Evolutionary conservation across 495 filamentous ascomycete genomes (phyloP).

Genomic region (Sphaerosporella brunnea): DNA sequence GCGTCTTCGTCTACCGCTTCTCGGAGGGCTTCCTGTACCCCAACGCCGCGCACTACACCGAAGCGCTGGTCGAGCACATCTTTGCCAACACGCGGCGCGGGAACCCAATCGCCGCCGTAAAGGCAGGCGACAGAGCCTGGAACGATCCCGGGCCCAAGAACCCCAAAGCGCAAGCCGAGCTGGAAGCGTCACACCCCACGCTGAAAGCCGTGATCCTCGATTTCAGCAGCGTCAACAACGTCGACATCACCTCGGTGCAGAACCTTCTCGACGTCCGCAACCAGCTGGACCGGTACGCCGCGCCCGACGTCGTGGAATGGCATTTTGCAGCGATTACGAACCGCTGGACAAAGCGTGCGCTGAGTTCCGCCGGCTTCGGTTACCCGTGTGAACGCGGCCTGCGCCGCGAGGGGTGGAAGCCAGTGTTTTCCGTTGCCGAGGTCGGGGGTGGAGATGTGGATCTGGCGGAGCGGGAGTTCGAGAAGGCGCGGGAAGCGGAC

Average conservation of each 20-base stretch:
- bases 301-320: conserved; percentile 80
- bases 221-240: conserved; percentile 89
- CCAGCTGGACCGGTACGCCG: conserved; percentile 76
- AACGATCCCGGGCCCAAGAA: conserved; percentile 70
- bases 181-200: conserved; percentile 43
- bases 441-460: conserved; percentile 46
- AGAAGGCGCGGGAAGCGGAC: conserved; percentile 22
- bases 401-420: conserved; percentile 59
- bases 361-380: conserved; percentile 84
- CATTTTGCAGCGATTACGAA: conserved; percentile 91
- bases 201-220: conserved; percentile 89
- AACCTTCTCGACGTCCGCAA: conserved; percentile 95
- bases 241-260: conserved; percentile 87
- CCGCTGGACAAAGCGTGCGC: conserved; percentile 90
- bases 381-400: conserved; percentile 45
- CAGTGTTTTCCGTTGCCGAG: conserved; percentile 90
- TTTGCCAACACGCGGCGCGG: conserved; percentile 64
- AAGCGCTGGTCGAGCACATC: conserved; percentile 56
- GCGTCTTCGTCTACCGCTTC: conserved; percentile 95
- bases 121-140: conserved; percentile 79
- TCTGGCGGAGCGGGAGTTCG: conserved; percentile 30
- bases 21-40: conserved; percentile 90
- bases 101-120: conserved; percentile 40
- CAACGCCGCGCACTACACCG: conserved; percentile 81
- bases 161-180: conserved; percentile 33